Conservation (phyloP, 2,329 filamentous ascomycete genomes). For the Sphaerulina musiva region DNA sequence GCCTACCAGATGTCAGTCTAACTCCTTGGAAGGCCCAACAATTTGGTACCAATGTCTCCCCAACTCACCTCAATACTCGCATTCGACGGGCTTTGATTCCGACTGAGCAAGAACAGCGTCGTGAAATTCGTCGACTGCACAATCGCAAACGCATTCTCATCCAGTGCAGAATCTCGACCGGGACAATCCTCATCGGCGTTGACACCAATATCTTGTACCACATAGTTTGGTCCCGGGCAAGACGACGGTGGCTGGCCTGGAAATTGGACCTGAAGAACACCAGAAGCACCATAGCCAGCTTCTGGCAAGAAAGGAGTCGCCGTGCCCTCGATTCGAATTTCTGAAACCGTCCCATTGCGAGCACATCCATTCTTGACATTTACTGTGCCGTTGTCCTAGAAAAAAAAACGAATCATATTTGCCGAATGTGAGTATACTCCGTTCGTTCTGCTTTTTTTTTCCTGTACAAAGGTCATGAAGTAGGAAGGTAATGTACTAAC, state of each 20-base stretch:
- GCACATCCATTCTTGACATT: slow-evolving; percentile 20
- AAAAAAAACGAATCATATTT: neutral
- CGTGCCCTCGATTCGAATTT: slow-evolving; percentile 18
- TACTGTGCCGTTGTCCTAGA: slow-evolving; percentile 20
- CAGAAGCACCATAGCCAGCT: slow-evolving; percentile 16
- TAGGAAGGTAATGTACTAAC: neutral
- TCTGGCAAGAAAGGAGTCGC: slow-evolving; percentile 16
- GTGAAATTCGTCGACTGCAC: slow-evolving; percentile 22
- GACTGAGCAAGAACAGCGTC: slow-evolving; percentile 21
- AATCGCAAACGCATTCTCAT: slow-evolving; percentile 20
- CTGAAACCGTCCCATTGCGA: slow-evolving; percentile 1
- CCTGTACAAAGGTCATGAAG: neutral
- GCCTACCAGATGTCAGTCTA: slow-evolving; percentile 4
- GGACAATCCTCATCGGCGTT: neutral
- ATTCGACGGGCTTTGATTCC: slow-evolving; percentile 18
- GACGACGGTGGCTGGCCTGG: slow-evolving; percentile 16
- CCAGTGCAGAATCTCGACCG: slow-evolving; percentile 3
- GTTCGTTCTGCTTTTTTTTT: no score
- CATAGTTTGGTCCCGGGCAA: slow-evolving; percentile 23
- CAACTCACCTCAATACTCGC: slow-evolving; percentile 17
- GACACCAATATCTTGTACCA: slow-evolving; percentile 11
- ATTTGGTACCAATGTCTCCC: neutral
- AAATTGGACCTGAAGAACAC: slow-evolving; percentile 20
- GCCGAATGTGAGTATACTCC: neutral
- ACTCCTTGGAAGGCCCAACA: neutral